Conservation (phyloP, 2,329 filamentous ascomycete genomes). For the Hypoxylon sp. region DNA sequence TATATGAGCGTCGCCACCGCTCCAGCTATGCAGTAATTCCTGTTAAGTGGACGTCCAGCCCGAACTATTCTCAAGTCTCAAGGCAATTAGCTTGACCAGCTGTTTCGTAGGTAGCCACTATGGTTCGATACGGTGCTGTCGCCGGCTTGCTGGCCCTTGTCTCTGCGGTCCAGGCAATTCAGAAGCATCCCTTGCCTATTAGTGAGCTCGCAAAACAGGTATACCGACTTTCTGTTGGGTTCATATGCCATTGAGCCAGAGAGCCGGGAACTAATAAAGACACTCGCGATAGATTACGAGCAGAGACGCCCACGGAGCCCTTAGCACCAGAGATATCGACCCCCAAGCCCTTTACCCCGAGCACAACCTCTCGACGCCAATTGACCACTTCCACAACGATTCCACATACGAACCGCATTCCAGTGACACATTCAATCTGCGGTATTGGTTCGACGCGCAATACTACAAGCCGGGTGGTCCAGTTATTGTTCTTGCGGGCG, state of each 20-base stretch:
- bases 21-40: slow-evolving; percentile 15
- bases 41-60: slow-evolving; percentile 2
- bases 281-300: slow-evolving; percentile 35
- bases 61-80: slow-evolving; percentile 4
- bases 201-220: slow-evolving; percentile 51
- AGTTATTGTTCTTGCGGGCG: slow-evolving; percentile 80
- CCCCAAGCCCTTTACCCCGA: slow-evolving; percentile 52
- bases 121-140: slow-evolving; percentile 34
- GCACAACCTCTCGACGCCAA: slow-evolving; percentile 61
- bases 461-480: slow-evolving; percentile 83
- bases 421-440: slow-evolving; percentile 73
- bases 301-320: slow-evolving; percentile 8
- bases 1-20: slow-evolving; percentile 23
- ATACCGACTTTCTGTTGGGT: background rate
- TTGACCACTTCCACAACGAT: slow-evolving; percentile 89
- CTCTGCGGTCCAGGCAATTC: slow-evolving; percentile 44
- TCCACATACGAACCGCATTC: slow-evolving; percentile 81
- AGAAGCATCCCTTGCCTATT: slow-evolving; percentile 47
- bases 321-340: slow-evolving; percentile 38
- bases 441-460: slow-evolving; percentile 86
- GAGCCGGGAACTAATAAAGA: slow-evolving; percentile 19
- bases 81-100: slow-evolving; percentile 7
- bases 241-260: background rate
- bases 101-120: slow-evolving; percentile 20
- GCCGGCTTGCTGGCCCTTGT: slow-evolving; percentile 42